A percentile compares a stretch with the other conserved stretches of the same genome.
Evolutionary conservation across 345 rosid genomes (phyloP).

Genomic region (Syzygium oleosum): DNA sequence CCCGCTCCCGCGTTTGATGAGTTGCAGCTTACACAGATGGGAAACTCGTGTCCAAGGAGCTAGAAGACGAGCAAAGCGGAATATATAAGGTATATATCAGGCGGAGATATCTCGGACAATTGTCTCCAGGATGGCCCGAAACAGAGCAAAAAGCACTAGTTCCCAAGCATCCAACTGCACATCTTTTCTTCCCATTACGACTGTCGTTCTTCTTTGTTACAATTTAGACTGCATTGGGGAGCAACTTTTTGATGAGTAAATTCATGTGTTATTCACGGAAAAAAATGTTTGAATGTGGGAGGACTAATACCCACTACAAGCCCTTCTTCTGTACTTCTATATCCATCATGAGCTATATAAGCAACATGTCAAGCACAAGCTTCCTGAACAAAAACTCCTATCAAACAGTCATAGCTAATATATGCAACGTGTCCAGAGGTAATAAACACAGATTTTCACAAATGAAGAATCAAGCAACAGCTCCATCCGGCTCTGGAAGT

Average conservation of each 20-base stretch:
- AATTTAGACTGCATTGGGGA: neutral
- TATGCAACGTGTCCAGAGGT: neutral
- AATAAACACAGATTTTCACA: neutral
- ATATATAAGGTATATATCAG: neutral
- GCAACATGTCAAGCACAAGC: neutral
- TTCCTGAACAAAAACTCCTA: neutral
- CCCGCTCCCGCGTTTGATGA: neutral
- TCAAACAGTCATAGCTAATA: neutral
- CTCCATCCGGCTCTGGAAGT: too few species aligned
- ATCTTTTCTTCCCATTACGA: neutral
- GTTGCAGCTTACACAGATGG: slow-evolving; percentile 20
- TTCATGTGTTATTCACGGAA: neutral
- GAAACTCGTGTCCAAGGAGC: slow-evolving; percentile 16
- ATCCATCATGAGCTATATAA: neutral
- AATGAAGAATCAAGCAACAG: neutral
- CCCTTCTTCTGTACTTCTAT: neutral
- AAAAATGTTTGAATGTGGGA: neutral
- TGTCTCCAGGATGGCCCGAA: slow-evolving; percentile 5
- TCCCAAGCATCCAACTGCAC: neutral
- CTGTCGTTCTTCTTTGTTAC: neutral
- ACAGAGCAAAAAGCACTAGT: slow-evolving; percentile 13
- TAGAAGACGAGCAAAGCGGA: neutral
- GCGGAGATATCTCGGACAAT: neutral
- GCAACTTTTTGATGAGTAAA: neutral
- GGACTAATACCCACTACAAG: neutral